Conservation (phyloP, 345 rosid genomes). For the Erysimum cheiranthoides region DNA sequence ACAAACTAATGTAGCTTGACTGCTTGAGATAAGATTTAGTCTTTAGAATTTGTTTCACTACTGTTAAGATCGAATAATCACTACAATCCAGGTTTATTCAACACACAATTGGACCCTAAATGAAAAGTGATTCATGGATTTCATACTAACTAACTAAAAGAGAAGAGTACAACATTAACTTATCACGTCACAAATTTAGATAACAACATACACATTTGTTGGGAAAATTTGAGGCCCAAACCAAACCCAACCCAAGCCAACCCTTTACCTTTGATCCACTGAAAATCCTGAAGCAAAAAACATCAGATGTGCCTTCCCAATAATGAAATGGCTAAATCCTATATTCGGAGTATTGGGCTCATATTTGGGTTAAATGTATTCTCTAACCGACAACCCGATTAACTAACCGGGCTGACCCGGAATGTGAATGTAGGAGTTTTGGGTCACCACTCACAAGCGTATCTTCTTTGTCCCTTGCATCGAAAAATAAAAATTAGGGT, state of each 20-base stretch:
- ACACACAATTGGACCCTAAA: not conserved
- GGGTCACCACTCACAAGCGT: conserved; percentile 22
- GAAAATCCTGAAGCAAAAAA: not conserved
- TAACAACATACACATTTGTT: not conserved
- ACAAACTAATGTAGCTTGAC: not conserved
- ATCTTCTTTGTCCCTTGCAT: not conserved
- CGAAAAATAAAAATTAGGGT: conserved; percentile 31
- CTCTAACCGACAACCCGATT: too few relatives aligned
- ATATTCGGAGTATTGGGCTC: too few relatives aligned
- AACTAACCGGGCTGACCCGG: too few relatives aligned
- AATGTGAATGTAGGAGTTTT: not conserved
- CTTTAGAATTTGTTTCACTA: not conserved
- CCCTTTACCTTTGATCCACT: not conserved
- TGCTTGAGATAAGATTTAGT: not conserved
- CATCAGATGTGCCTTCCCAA: too few relatives aligned
- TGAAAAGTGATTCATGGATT: not conserved
- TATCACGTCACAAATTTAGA: not conserved
- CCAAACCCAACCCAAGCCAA: not conserved
- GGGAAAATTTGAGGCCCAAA: not conserved
- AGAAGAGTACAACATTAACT: too few relatives aligned
- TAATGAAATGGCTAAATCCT: too few relatives aligned
- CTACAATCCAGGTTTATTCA: not conserved
- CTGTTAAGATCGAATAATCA: not conserved
- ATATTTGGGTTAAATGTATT: too few relatives aligned
- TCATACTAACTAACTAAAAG: not conserved